These are phyloP conservation scores for Cyclanthera cordifolia DNA, from an alignment of 306 rosid genomes.

Conservation along the genomic window DNA sequence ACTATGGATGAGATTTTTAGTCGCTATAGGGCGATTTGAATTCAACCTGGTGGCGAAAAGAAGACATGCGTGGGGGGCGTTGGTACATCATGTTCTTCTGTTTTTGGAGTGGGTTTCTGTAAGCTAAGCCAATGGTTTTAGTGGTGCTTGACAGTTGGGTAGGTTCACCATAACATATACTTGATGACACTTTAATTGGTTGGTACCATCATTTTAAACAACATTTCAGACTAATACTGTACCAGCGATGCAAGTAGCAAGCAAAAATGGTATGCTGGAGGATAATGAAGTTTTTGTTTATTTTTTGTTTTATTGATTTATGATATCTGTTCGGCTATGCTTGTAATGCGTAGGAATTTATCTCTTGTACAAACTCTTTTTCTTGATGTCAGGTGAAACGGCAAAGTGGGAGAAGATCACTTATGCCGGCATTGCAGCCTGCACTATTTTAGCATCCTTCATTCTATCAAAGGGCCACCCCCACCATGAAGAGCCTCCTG, in stretches of 20 bases:
- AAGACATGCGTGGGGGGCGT: background rate
- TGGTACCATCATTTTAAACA: background rate
- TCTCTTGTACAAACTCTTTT: background rate
- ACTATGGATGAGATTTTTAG: background rate
- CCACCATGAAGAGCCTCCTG: slow-evolving; percentile 64
- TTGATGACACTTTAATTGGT: background rate
- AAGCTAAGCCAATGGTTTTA: background rate
- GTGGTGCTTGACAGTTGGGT: background rate
- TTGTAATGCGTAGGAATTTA: background rate
- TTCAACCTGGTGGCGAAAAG: background rate
- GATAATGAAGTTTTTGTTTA: too few relatives aligned
- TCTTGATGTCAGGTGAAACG: slow-evolving; percentile 45
- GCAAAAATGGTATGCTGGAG: background rate
- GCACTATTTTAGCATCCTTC: slow-evolving; percentile 43
- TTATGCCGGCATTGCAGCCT: slow-evolving; percentile 57
- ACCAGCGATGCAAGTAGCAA: background rate
- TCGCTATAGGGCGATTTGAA: background rate
- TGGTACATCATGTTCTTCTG: background rate
- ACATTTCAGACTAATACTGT: background rate
- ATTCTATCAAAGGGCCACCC: slow-evolving; percentile 73
- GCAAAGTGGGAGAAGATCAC: slow-evolving; percentile 98
- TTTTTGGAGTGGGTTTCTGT: background rate
- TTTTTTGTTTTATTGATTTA: too few relatives aligned
- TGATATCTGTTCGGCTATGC: background rate
- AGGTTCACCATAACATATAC: background rate